phyloP scores from a whole-genome alignment of 495 filamentous ascomycete genomes.

The Penicillium tannophilum region DNA sequence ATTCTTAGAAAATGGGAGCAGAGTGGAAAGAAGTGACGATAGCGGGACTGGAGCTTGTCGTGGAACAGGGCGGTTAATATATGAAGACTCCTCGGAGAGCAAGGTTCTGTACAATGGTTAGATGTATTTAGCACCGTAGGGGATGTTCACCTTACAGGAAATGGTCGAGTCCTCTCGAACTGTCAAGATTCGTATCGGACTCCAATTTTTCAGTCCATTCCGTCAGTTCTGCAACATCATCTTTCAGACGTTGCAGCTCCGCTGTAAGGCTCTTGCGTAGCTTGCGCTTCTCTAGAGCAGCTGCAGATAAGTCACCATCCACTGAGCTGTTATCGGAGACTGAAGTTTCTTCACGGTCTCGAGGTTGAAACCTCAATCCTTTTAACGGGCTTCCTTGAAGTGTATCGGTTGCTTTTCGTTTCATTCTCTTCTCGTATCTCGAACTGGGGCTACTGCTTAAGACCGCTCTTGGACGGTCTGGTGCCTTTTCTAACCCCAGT shows the following conservation, averaged over 20 bases:
- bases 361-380: constrained; percentile 24
- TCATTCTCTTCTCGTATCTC: constrained; percentile 33
- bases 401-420: constrained; percentile 27
- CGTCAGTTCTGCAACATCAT: constrained; percentile 42
- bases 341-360: constrained; percentile 14
- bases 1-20: constrained; percentile 46
- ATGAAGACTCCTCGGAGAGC: constrained; percentile 30
- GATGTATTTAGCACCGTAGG: background rate
- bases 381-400: constrained; percentile 38
- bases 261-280: constrained; percentile 32
- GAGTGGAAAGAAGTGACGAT: constrained; percentile 42
- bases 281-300: constrained; percentile 33
- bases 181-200: constrained; percentile 22
- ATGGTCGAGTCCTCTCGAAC: constrained; percentile 24
- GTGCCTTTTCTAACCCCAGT: constrained; percentile 52
- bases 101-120: constrained; percentile 29
- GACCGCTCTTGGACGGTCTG: constrained; percentile 37
- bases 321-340: constrained; percentile 7
- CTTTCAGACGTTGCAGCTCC: constrained; percentile 36
- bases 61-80: constrained; percentile 17
- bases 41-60: constrained; percentile 24
- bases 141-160: constrained; percentile 32
- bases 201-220: constrained; percentile 35
- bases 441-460: constrained; percentile 48
- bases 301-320: constrained; percentile 24